Evolutionary conservation across 2,329 filamentous ascomycete species (phyloP).

Genomic region (Exophiala sp.): DNA sequence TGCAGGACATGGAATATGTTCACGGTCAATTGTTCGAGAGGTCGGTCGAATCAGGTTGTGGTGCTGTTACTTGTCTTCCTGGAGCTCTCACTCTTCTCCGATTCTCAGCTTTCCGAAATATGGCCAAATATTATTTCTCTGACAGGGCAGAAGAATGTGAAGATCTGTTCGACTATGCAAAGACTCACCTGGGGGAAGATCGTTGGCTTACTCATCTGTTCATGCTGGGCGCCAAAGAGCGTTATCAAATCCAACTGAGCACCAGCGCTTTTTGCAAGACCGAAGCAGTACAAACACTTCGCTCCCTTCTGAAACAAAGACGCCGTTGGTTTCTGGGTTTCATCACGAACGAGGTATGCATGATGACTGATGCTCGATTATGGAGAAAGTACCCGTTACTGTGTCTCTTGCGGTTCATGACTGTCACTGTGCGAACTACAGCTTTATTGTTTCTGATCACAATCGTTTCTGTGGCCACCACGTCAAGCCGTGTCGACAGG

Average conservation of each 20-base stretch:
- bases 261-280: conserved; percentile 98
- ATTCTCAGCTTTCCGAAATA: conserved; percentile 91
- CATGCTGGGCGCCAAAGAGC: conserved; percentile 93
- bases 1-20: conserved; percentile 98
- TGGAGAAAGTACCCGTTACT: conserved; percentile 90
- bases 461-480: conserved; percentile 79
- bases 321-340: conserved; percentile 96
- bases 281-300: conserved; percentile 86
- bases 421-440: conserved; percentile 94
- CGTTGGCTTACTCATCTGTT: conserved; percentile 96
- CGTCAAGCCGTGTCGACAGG: conserved; percentile 71
- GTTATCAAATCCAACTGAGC: conserved; percentile 96
- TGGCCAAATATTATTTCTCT: conserved; percentile 98
- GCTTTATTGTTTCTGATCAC: conserved; percentile 93
- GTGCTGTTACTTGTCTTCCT: conserved; percentile 89
- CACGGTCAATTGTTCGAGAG: conserved; percentile 95
- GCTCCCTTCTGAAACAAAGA: conserved; percentile 85
- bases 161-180: conserved; percentile 93
- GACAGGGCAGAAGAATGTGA: conserved; percentile 95
- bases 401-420: conserved; percentile 82
- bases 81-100: conserved; percentile 93
- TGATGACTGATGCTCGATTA: conserved; percentile 89
- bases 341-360: conserved; percentile 96
- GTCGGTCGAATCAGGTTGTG: conserved; percentile 90
- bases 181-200: conserved; percentile 92